A percentile compares a stretch with the other conserved stretches of the same genome.
phyloP scores from a whole-genome alignment of 371 early-diverging fungal species.

The Haplosporangium sp. region DNA sequence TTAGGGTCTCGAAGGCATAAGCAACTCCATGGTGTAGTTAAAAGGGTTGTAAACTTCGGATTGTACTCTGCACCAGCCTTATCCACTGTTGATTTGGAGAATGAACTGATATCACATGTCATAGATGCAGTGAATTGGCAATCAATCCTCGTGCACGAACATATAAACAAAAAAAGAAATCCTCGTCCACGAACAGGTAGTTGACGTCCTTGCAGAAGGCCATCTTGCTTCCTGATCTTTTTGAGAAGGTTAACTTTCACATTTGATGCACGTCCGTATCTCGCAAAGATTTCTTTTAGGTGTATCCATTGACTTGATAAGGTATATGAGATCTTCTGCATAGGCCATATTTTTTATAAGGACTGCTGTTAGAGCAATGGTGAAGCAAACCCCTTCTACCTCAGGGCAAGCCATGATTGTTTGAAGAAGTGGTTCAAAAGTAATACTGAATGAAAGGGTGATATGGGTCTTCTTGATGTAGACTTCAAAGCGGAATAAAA shows the following conservation, averaged over 20 bases:
- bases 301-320: not conserved
- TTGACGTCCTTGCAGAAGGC: not conserved
- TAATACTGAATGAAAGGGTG: conserved; percentile 7
- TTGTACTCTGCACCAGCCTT: not conserved
- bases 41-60: not conserved
- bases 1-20: too few relatives aligned
- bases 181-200: not conserved
- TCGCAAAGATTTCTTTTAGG: not conserved
- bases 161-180: too few relatives aligned
- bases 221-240: not conserved
- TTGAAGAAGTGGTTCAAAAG: not conserved
- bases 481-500: too few relatives aligned
- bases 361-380: not conserved
- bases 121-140: not conserved
- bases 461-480: conserved; percentile 28
- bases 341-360: not conserved
- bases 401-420: not conserved
- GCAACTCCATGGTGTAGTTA: not conserved
- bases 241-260: not conserved
- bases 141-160: not conserved
- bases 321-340: not conserved
- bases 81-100: not conserved
- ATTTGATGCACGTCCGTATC: not conserved
- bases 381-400: not conserved
- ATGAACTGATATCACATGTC: not conserved